Conservation (phyloP, 1,284 basidiomycete genomes). For the Pisolithus thermaeus region DNA sequence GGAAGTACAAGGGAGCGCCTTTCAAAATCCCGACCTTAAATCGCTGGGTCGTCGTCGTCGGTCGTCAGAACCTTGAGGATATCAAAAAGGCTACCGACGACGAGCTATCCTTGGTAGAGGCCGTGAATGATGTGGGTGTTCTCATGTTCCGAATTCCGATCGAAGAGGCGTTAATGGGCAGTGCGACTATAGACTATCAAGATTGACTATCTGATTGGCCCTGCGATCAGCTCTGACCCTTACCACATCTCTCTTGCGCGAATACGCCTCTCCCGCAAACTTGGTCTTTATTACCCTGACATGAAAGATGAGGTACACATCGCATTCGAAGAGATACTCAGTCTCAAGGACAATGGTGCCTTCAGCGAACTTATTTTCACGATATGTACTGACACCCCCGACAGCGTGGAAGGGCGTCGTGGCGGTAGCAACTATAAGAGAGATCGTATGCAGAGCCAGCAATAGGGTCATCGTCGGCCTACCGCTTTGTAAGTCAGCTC, state of each 20-base stretch:
- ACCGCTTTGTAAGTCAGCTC: slow-evolving; percentile 31
- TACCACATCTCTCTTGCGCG: slow-evolving; percentile 24
- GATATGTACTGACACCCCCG: too few relatives aligned
- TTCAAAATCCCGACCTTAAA: not conserved
- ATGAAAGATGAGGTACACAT: slow-evolving; percentile 28
- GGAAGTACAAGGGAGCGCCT: not conserved
- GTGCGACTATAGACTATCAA: not conserved
- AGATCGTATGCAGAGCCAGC: slow-evolving; percentile 28
- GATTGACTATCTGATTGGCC: slow-evolving; percentile 24
- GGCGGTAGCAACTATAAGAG: slow-evolving; percentile 9
- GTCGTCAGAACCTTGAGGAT: not conserved
- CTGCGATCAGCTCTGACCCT: slow-evolving; percentile 16
- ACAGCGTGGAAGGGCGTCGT: slow-evolving; percentile 29
- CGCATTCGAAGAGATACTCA: slow-evolving; percentile 25
- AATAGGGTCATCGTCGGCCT: slow-evolving; percentile 37
- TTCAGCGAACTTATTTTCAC: not conserved
- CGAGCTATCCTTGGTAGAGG: not conserved
- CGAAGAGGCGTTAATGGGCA: not conserved
- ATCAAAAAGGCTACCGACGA: not conserved
- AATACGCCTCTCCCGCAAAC: slow-evolving; percentile 27
- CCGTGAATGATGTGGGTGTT: not conserved
- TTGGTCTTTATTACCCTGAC: slow-evolving; percentile 21
- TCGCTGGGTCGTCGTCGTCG: not conserved
- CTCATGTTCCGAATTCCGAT: not conserved
- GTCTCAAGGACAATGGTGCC: slow-evolving; percentile 14